Conservation (phyloP, 139 green algal genomes). For the Axilococcus clingmanii region DNA sequence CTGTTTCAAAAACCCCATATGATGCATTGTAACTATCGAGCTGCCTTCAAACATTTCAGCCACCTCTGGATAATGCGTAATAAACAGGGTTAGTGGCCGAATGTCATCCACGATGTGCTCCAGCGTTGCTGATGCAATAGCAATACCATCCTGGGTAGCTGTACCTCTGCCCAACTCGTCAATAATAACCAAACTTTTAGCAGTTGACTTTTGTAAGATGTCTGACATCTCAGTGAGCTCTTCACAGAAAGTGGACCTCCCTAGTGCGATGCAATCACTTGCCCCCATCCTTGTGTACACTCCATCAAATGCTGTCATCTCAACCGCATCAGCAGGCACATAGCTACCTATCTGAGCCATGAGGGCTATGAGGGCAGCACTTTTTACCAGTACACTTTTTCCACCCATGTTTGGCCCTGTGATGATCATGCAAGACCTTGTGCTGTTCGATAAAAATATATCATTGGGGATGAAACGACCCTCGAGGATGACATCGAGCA, state of each 20-base stretch:
- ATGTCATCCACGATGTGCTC: constrained; percentile 26
- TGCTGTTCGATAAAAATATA: constrained; percentile 10
- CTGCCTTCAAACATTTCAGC: constrained; percentile 4
- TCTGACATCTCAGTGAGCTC: constrained; percentile 53
- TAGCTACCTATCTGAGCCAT: constrained; percentile 85
- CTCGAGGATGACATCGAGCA: constrained; percentile 60
- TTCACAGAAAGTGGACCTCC: constrained; percentile 52
- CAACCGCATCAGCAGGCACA: constrained; percentile 60
- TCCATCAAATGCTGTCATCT: constrained; percentile 61
- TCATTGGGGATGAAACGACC: constrained; percentile 58
- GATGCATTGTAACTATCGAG: constrained; percentile 12
- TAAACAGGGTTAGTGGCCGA: constrained; percentile 53
- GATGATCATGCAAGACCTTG: constrained; percentile 29
- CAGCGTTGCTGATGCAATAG: constrained; percentile 40
- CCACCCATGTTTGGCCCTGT: constrained; percentile 91
- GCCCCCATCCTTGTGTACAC: constrained; percentile 88
- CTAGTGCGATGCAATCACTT: constrained; percentile 64
- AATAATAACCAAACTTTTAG: constrained; percentile 2
- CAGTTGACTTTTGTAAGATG: constrained; percentile 59
- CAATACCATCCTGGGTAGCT: constrained; percentile 11
- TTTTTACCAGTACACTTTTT: constrained; percentile 63
- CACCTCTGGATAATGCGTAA: constrained; percentile 65
- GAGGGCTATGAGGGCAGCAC: constrained; percentile 56
- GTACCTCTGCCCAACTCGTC: constrained; percentile 23
- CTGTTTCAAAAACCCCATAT: constrained; percentile 36